These are phyloP conservation scores for Eucalyptus virginea DNA, from an alignment of 345 rosid species.

Conservation along the genomic window DNA sequence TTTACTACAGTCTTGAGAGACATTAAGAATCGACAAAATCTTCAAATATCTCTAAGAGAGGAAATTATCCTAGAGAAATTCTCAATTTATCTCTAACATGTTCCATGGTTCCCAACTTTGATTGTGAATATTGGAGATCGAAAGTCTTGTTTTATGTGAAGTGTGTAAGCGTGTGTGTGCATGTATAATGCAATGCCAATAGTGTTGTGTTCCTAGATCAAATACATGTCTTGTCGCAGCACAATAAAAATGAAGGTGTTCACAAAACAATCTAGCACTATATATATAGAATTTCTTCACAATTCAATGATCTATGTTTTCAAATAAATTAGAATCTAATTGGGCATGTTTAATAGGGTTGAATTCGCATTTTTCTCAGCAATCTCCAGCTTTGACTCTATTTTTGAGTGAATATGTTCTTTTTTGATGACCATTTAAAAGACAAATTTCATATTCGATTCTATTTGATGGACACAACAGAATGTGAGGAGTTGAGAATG, in stretches of 20 bases:
- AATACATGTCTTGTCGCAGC: background rate
- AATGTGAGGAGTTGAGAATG: background rate
- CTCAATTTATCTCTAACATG: background rate
- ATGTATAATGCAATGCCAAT: background rate
- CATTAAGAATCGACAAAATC: no score
- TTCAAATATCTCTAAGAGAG: no score
- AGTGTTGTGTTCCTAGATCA: background rate
- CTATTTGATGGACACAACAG: fast-evolving
- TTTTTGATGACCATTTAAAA: background rate
- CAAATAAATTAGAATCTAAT: background rate
- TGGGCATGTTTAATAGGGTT: background rate
- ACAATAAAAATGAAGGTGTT: background rate
- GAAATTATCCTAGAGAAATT: no score
- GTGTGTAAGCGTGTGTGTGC: background rate
- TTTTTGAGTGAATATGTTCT: background rate
- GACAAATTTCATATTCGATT: background rate
- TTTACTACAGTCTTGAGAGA: no score
- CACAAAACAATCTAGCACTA: background rate
- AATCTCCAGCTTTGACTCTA: background rate
- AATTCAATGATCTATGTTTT: background rate
- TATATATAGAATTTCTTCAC: background rate
- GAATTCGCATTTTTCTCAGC: background rate
- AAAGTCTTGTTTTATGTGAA: background rate
- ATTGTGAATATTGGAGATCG: background rate
- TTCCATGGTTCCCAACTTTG: background rate